These are phyloP conservation scores for Alternaria atra DNA, from an alignment of 2,329 filamentous ascomycete genomes.

Conservation along the genomic window DNA sequence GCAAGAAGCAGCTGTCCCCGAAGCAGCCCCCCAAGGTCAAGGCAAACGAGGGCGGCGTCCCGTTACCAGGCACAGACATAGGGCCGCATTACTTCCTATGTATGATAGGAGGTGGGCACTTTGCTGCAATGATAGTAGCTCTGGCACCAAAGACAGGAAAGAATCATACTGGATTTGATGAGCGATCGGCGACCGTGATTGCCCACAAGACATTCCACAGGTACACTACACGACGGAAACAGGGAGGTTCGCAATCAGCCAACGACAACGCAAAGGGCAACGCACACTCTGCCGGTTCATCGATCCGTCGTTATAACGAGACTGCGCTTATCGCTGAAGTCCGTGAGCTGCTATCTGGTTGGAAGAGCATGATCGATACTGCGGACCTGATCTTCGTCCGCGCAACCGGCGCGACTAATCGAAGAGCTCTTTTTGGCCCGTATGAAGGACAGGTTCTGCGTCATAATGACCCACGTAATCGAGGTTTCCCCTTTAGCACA, in stretches of 20 bases:
- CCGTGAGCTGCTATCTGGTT: conserved; percentile 78
- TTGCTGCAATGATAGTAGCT: conserved; percentile 94
- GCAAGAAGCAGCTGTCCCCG: conserved; percentile 78
- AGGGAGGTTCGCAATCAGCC: conserved; percentile 92
- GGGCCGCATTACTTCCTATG: conserved; percentile 92
- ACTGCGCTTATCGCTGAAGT: conserved; percentile 89
- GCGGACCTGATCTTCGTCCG: conserved; percentile 88
- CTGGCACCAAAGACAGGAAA: conserved; percentile 82
- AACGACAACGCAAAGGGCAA: conserved; percentile 94
- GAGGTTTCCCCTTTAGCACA: conserved; percentile 93
- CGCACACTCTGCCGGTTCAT: conserved; percentile 92
- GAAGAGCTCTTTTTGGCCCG: conserved; percentile 86
- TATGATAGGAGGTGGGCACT: conserved; percentile 98
- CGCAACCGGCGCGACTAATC: conserved; percentile 86
- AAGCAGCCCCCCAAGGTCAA: conserved; percentile 58
- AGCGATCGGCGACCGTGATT: conserved; percentile 84
- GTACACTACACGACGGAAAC: conserved; percentile 94
- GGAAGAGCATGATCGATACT: conserved; percentile 85
- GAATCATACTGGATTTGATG: conserved; percentile 73
- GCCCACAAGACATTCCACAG: conserved; percentile 98
- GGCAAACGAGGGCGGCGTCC: conserved; percentile 66
- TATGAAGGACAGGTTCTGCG: conserved; percentile 88
- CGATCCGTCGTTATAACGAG: conserved; percentile 91
- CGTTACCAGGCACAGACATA: conserved; percentile 66
- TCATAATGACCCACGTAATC: conserved; percentile 79